phyloP scores from a whole-genome alignment of 1,284 basidiomycete species.

The Cystobasidium pallidum region DNA sequence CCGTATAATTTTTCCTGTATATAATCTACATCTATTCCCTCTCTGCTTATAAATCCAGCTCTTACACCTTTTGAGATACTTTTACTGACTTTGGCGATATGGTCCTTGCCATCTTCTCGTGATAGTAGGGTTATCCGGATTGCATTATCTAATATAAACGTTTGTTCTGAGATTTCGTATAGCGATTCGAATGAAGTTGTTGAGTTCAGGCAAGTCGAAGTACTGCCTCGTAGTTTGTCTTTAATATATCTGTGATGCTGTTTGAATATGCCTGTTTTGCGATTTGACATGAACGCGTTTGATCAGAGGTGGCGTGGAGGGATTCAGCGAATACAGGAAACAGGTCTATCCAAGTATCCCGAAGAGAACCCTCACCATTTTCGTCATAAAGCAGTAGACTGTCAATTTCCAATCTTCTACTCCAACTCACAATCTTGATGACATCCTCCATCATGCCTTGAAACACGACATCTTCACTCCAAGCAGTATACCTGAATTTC shows the following conservation, averaged over 20 bases:
- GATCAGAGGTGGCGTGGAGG: no score
- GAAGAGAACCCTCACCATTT: slow-evolving; percentile 43
- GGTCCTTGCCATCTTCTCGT: slow-evolving; percentile 37
- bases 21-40: slow-evolving; percentile 28
- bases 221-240: slow-evolving; percentile 3
- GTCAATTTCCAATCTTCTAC: slow-evolving; percentile 39
- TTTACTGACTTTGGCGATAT: slow-evolving; percentile 25
- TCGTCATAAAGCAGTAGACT: slow-evolving; percentile 49
- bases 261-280: slow-evolving; percentile 16
- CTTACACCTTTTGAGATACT: slow-evolving; percentile 28
- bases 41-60: slow-evolving; percentile 1
- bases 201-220: neutral
- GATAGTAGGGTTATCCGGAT: slow-evolving; percentile 33
- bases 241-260: slow-evolving; percentile 9
- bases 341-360: no score
- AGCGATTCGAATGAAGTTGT: neutral
- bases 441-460: slow-evolving; percentile 36
- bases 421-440: slow-evolving; percentile 43
- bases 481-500: slow-evolving; percentile 24
- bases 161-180: slow-evolving; percentile 13
- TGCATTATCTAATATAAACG: slow-evolving; percentile 11
- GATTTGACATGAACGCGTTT: neutral
- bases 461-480: slow-evolving; percentile 7
- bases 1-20: slow-evolving; percentile 45
- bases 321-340: no score